These are phyloP conservation scores for Saxispiralis lemnorum DNA, from an alignment of 495 filamentous ascomycete species.

Conservation along the genomic window DNA sequence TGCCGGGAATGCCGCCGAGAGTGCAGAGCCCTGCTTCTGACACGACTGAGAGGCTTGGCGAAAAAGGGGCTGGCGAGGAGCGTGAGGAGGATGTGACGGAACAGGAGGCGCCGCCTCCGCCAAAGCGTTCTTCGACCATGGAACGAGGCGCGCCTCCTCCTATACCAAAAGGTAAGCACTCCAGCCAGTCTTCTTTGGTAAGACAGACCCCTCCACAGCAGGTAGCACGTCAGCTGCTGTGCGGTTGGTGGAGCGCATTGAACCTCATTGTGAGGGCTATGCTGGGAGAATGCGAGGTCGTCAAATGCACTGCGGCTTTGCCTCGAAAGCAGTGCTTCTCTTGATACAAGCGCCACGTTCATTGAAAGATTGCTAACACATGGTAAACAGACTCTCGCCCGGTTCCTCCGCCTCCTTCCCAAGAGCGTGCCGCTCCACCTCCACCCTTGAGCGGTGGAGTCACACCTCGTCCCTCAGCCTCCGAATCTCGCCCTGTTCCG, in stretches of 20 bases:
- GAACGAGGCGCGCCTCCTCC: slow-evolving; percentile 26
- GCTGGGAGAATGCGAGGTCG: no score
- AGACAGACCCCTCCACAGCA: slow-evolving; percentile 1
- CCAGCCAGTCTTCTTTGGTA: not conserved
- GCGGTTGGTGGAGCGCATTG: no score
- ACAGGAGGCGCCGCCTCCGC: slow-evolving; percentile 18
- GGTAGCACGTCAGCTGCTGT: no score
- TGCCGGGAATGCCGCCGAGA: slow-evolving; percentile 47
- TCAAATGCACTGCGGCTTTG: no score
- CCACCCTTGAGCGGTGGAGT: slow-evolving; percentile 46
- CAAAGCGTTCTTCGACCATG: slow-evolving; percentile 29
- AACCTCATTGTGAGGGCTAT: no score
- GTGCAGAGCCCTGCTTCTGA: slow-evolving; percentile 23
- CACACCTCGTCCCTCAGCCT: slow-evolving; percentile 25
- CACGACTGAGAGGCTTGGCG: slow-evolving; percentile 18
- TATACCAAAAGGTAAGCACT: slow-evolving; percentile 35
- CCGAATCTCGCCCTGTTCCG: slow-evolving; percentile 22
- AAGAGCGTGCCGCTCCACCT: slow-evolving; percentile 29
- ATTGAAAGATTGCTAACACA: not conserved
- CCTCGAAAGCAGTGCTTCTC: no score
- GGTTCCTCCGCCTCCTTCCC: slow-evolving; percentile 32
- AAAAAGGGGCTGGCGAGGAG: no score
- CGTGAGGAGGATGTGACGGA: slow-evolving; percentile 1
- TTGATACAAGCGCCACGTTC: no score
- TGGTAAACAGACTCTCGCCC: slow-evolving; percentile 28